phyloP scores from a whole-genome alignment of 331 rosid species.

The Spiraea crenata region DNA sequence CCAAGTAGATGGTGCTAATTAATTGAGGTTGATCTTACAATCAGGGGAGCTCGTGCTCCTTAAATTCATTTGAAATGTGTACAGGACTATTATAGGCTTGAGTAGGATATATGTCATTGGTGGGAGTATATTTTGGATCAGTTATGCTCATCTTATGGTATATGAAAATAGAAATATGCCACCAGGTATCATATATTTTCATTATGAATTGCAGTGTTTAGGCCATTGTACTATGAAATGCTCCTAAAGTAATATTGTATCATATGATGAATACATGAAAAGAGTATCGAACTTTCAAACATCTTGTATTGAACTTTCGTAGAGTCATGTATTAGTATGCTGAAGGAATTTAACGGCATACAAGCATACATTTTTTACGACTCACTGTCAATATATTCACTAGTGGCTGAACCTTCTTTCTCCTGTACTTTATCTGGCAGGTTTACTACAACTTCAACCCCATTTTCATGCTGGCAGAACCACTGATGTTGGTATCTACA shows the following conservation, averaged over 20 bases:
- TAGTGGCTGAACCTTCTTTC: slow-evolving; percentile 21
- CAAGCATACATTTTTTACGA: not conserved
- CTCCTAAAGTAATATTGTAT: not conserved
- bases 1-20: too few species aligned
- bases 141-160: not conserved
- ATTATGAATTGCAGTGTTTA: not conserved
- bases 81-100: too few species aligned
- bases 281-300: too few species aligned
- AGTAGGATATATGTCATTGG: slow-evolving; percentile 6
- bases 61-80: not conserved
- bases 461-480: slow-evolving; percentile 94
- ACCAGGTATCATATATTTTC: not conserved
- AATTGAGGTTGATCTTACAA: slow-evolving; percentile 6
- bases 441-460: slow-evolving; percentile 87
- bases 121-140: not conserved
- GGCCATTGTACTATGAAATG: not conserved
- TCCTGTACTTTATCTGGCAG: slow-evolving; percentile 35
- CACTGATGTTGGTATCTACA: slow-evolving; percentile 71
- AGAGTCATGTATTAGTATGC: slow-evolving; percentile 3
- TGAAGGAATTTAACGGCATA: not conserved
- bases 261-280: too few species aligned
- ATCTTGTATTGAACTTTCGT: not conserved
- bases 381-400: not conserved
- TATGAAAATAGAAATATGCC: not conserved
- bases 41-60: not conserved